phyloP scores from a whole-genome alignment of 208 protist genomes.

The Tritrichomonas foetus region DNA sequence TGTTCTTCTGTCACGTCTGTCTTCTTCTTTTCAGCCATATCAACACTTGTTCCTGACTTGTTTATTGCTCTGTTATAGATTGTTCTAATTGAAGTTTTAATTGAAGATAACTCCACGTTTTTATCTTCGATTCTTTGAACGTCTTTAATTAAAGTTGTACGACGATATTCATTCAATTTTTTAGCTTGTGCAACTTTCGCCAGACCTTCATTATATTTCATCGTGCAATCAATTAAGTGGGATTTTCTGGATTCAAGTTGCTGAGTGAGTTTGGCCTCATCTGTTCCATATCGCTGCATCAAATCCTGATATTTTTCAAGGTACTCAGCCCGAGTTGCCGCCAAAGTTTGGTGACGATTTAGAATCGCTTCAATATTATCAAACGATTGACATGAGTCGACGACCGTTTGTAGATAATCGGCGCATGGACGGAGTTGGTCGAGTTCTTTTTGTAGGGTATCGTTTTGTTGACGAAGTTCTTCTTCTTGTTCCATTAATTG shows the following conservation, averaged over 20 bases:
- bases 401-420: constrained; percentile 19
- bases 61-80: constrained; percentile 10
- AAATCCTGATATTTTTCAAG: constrained; percentile 17
- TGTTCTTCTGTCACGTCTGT: neutral
- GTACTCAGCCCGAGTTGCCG: neutral
- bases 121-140: constrained; percentile 33
- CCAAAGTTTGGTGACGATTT: neutral
- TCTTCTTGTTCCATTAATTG: neutral
- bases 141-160: neutral
- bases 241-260: neutral
- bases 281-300: neutral
- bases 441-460: neutral
- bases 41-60: neutral
- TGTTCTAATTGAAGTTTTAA: constrained; percentile 4
- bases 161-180: constrained; percentile 14
- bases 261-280: neutral
- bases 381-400: neutral
- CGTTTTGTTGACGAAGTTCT: neutral
- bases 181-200: constrained; percentile 11
- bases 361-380: constrained; percentile 32
- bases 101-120: neutral
- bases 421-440: neutral
- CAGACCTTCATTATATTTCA: neutral
- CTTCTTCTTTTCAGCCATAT: neutral
- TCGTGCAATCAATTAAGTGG: neutral